Evolutionary conservation across 768 basidiomycete species (phyloP).

Genomic region (Tephrocybe rancida): DNA sequence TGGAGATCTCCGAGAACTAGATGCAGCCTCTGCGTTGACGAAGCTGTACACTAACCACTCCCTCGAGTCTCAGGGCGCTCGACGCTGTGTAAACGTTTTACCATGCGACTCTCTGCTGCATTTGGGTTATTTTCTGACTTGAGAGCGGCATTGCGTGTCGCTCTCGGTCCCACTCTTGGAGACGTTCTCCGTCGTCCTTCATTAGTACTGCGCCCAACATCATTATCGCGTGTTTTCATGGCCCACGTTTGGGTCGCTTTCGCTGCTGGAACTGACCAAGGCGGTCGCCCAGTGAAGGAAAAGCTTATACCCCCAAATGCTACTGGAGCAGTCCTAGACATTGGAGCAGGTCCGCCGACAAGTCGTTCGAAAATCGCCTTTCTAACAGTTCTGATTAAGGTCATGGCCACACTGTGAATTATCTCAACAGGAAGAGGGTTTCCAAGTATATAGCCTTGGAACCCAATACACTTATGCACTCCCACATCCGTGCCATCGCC

Average conservation of each 20-base stretch:
- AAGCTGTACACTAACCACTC: too few species aligned
- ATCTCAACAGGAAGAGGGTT: slow-evolving; percentile 56
- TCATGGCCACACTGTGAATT: slow-evolving; percentile 62
- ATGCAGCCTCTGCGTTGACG: too few species aligned
- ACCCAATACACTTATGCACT: slow-evolving; percentile 69
- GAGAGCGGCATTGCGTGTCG: slow-evolving; percentile 35
- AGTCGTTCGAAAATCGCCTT: neutral
- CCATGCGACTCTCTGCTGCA: slow-evolving; percentile 51
- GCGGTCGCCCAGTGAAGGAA: slow-evolving; percentile 40
- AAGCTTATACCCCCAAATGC: slow-evolving; percentile 45
- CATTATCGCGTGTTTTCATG: slow-evolving; percentile 58
- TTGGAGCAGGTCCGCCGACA: slow-evolving; percentile 15
- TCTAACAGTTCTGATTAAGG: slow-evolving; percentile 38
- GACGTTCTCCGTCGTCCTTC: slow-evolving; percentile 41
- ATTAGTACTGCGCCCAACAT: slow-evolving; percentile 30
- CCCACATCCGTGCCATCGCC: slow-evolving; percentile 51
- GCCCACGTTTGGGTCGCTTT: slow-evolving; percentile 54
- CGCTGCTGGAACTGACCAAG: slow-evolving; percentile 47
- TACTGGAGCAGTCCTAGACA: slow-evolving; percentile 61
- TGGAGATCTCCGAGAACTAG: too few species aligned
- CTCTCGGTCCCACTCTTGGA: slow-evolving; percentile 46
- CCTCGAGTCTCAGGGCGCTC: too few species aligned
- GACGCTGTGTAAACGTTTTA: neutral
- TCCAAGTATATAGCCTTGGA: slow-evolving; percentile 73
- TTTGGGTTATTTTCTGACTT: slow-evolving; percentile 47